A percentile compares a stretch with the other conserved stretches of the same genome.
phyloP scores from a whole-genome alignment of 2,329 filamentous ascomycete genomes.

The Achaetomium macrosporum region DNA sequence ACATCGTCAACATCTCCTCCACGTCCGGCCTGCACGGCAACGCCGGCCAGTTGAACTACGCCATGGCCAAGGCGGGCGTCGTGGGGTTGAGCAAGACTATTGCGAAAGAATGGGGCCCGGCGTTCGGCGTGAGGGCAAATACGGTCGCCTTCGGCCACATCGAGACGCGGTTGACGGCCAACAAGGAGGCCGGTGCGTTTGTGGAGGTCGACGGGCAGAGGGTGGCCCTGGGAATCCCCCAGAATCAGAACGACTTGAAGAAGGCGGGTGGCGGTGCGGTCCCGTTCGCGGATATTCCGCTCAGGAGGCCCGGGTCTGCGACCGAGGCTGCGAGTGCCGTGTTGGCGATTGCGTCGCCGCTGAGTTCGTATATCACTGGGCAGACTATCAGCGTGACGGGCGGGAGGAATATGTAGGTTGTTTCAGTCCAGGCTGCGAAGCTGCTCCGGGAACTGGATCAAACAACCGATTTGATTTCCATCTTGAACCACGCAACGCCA shows the following conservation, averaged over 20 bases:
- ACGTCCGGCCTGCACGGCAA: conserved; percentile 82
- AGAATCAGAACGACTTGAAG: conserved; percentile 41
- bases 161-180: conserved; percentile 70
- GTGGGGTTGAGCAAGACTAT: conserved; percentile 81
- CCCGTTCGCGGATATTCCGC: conserved; percentile 64
- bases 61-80: conserved; percentile 77
- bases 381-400: conserved; percentile 86
- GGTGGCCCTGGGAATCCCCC: conserved; percentile 68
- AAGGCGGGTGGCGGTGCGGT: conserved; percentile 32
- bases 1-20: conserved; percentile 77
- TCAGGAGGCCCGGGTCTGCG: conserved; percentile 69
- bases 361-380: conserved; percentile 79
- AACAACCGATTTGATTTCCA: neutral
- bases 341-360: conserved; percentile 71
- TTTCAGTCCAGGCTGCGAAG: neutral
- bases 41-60: conserved; percentile 86
- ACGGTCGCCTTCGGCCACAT: conserved; percentile 82
- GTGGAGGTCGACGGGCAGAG: conserved; percentile 71
- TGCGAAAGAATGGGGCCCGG: conserved; percentile 84
- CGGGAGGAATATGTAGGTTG: conserved; percentile 54
- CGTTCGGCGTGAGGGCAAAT: conserved; percentile 76
- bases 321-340: conserved; percentile 75
- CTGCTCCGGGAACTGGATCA: neutral
- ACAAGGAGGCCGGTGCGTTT: conserved; percentile 79
- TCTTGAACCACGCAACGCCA: conserved; percentile 13